These are phyloP conservation scores for Vickermania ingenoplastis DNA, from an alignment of 208 protist species.

Conservation along the genomic window DNA sequence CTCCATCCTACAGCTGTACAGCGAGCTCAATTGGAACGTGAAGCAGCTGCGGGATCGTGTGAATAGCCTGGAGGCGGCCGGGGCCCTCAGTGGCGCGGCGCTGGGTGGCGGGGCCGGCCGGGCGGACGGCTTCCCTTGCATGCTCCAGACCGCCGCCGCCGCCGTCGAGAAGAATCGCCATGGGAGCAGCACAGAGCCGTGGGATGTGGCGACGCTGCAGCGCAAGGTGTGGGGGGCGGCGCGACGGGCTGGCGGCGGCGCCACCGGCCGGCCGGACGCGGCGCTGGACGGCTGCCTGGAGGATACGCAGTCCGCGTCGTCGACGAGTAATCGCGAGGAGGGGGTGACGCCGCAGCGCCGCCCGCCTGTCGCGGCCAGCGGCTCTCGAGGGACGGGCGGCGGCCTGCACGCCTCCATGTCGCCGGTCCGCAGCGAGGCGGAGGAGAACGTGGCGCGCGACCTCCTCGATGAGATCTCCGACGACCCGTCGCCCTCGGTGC, in stretches of 20 bases:
- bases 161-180: neutral
- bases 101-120: too few species aligned
- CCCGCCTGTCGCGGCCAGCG: neutral
- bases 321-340: neutral
- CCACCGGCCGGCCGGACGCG: neutral
- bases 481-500: neutral
- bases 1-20: neutral
- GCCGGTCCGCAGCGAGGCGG: neutral
- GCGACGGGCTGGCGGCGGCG: too few species aligned
- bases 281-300: neutral
- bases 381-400: too few species aligned
- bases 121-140: too few species aligned
- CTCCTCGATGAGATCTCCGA: neutral
- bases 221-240: neutral
- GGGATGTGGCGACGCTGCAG: neutral
- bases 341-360: neutral
- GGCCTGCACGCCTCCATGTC: neutral
- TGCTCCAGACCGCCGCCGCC: neutral
- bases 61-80: neutral
- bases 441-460: neutral
- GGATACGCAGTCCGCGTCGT: neutral
- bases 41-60: conserved; percentile 1
- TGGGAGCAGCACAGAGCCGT: neutral
- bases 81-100: neutral
- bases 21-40: neutral